phyloP scores from a whole-genome alignment of 2,329 filamentous ascomycete species.

The Diaporthe sp. region DNA sequence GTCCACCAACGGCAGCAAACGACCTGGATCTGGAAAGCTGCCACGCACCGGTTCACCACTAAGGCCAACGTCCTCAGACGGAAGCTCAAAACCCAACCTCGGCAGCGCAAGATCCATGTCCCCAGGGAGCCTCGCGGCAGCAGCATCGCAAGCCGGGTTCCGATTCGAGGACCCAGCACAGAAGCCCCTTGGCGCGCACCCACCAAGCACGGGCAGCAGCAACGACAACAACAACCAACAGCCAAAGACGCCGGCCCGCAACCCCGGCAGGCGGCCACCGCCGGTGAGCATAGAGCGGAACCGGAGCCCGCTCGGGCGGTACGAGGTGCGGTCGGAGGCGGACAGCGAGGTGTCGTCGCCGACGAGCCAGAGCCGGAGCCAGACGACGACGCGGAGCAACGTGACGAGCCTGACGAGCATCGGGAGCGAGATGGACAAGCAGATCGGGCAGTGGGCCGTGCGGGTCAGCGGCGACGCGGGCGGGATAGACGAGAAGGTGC shows the following conservation, averaged over 20 bases:
- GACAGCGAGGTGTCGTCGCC: conserved; percentile 29
- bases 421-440: conserved; percentile 24
- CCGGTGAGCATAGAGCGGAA: conserved; percentile 22
- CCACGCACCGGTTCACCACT: conserved; percentile 21
- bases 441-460: conserved; percentile 32
- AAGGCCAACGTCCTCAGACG: conserved; percentile 3
- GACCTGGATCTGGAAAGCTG: background rate
- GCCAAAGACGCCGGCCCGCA: background rate
- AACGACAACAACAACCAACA: background rate
- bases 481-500: conserved; percentile 29
- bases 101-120: conserved; percentile 12
- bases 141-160: conserved; percentile 24
- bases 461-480: conserved; percentile 5
- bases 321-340: conserved; percentile 24
- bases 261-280: background rate
- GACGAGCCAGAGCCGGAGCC: conserved; percentile 19
- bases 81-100: background rate
- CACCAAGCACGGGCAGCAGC: background rate
- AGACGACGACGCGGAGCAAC: conserved; percentile 22
- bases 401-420: conserved; percentile 31
- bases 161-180: conserved; percentile 8
- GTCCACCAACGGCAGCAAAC: background rate
- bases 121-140: conserved; percentile 13
- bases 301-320: conserved; percentile 25
- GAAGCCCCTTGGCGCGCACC: conserved; percentile 1